A percentile compares a stretch with the other conserved stretches of the same genome.
Evolutionary conservation across 305 asterid genomes (phyloP).

Genomic region (Rubia peregrina): DNA sequence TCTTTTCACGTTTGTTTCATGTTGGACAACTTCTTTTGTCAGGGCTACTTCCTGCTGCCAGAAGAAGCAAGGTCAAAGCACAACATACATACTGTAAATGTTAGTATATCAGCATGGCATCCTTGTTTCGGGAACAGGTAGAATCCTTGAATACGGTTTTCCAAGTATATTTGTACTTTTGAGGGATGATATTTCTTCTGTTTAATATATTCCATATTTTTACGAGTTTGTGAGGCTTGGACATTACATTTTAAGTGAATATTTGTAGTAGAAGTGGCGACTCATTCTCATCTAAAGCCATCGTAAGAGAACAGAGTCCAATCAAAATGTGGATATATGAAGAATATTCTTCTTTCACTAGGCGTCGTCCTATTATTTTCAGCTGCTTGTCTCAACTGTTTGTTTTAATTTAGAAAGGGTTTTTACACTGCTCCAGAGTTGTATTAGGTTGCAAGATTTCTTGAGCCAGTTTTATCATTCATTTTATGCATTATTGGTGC

Average conservation of each 20-base stretch:
- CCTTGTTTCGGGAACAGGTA: conserved; percentile 96
- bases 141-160: conserved; percentile 3
- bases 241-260: background rate
- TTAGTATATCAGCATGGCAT: conserved; percentile 83
- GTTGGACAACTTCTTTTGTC: conserved; percentile 19
- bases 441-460: background rate
- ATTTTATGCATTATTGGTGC: background rate
- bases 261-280: background rate
- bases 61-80: conserved; percentile 85
- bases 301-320: background rate
- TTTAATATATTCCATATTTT: background rate
- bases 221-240: background rate
- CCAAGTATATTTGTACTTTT: background rate
- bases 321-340: background rate
- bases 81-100: conserved; percentile 57
- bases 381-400: background rate
- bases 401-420: background rate
- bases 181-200: background rate
- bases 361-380: background rate
- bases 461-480: background rate
- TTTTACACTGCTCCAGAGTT: conserved; percentile 1
- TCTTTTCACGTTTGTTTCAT: background rate
- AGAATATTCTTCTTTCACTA: background rate
- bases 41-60: conserved; percentile 93
- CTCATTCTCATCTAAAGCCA: background rate